These are phyloP conservation scores for Phytophthora multivora DNA, from an alignment of 352 stramenopile genomes.

Conservation along the genomic window DNA sequence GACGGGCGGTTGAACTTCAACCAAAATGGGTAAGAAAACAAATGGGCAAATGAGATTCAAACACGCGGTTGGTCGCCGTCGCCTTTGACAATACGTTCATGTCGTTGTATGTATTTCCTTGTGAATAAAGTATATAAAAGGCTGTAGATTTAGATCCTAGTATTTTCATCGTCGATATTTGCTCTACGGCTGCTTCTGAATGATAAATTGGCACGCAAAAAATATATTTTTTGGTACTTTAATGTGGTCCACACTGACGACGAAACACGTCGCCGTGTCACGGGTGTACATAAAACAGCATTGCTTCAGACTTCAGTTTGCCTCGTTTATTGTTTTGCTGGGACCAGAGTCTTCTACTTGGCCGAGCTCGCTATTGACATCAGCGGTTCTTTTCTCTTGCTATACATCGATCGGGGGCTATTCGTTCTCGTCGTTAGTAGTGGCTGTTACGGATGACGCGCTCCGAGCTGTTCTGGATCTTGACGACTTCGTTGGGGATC, in stretches of 20 bases:
- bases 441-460: slow-evolving; percentile 88
- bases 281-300: neutral
- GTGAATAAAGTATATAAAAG: no score
- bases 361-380: slow-evolving; percentile 20
- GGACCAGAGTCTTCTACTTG: neutral
- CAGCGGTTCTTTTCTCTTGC: slow-evolving; percentile 2
- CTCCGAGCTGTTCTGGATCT: slow-evolving; percentile 90
- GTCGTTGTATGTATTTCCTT: no score
- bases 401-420: slow-evolving; percentile 7
- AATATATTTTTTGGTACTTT: no score
- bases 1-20: neutral
- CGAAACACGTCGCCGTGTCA: neutral
- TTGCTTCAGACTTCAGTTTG: slow-evolving; percentile 18
- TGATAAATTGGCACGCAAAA: no score
- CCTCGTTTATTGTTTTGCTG: slow-evolving; percentile 20
- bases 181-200: no score
- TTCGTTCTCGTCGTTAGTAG: slow-evolving; percentile 50
- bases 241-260: no score
- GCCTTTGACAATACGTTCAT: no score
- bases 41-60: neutral
- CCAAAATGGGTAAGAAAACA: neutral
- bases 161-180: no score
- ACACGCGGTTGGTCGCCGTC: no score
- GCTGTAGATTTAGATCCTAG: no score
- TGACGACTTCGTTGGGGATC: slow-evolving; percentile 88